Evolutionary conservation across 257 asterid species (phyloP).

Genomic region (Henckelia pumila): DNA sequence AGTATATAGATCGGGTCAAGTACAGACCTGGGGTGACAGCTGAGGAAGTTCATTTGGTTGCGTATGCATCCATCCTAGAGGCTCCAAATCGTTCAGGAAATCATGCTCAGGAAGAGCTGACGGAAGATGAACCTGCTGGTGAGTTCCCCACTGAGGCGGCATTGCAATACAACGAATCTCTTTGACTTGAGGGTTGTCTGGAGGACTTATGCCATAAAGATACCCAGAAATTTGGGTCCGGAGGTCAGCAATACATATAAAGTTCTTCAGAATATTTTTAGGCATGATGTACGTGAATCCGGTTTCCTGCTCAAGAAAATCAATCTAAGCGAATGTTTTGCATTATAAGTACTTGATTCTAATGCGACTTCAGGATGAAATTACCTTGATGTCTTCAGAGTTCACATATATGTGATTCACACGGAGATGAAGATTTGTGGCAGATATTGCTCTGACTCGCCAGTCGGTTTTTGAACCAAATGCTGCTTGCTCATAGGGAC

Average conservation of each 20-base stretch:
- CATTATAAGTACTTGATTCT: neutral
- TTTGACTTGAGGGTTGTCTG: conserved; percentile 98
- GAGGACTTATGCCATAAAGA: conserved; percentile 92
- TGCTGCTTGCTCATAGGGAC: conserved; percentile 93
- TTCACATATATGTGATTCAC: conserved; percentile 97
- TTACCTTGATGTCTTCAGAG: conserved; percentile 96
- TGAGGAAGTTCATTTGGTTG: conserved; percentile 99
- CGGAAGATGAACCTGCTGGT: conserved; percentile 93
- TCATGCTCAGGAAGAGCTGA: conserved; percentile 91
- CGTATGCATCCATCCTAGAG: conserved; percentile 99
- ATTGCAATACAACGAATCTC: conserved; percentile 95
- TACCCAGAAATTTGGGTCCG: conserved; percentile 95
- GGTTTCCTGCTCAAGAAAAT: conserved; percentile 69
- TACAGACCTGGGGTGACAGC: conserved; percentile 80
- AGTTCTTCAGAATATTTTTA: conserved; percentile 91
- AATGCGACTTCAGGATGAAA: neutral
- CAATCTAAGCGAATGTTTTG: neutral
- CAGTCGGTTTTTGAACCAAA: conserved; percentile 94
- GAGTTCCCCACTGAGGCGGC: conserved; percentile 99
- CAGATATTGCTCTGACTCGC: conserved; percentile 99
- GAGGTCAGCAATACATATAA: conserved; percentile 93
- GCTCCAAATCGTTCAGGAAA: conserved; percentile 87
- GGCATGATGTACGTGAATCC: conserved; percentile 99
- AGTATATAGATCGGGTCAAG: neutral
- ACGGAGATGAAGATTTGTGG: conserved; percentile 92